Conservation (phyloP, 176 grass and related monocot species). For the Carex pumila region DNA sequence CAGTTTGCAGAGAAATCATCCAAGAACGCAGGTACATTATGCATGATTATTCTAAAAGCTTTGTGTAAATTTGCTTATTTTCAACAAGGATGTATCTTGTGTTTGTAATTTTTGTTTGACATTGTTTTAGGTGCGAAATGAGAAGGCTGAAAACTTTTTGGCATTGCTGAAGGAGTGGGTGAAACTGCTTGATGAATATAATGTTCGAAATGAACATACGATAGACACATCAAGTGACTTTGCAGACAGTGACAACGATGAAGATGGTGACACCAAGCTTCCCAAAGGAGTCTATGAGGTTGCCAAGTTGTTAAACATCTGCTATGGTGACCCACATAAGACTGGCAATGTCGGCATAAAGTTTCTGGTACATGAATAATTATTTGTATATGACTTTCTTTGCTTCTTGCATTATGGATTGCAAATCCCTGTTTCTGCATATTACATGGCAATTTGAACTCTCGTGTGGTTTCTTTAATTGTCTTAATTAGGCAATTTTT, state of each 20-base stretch:
- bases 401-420: background rate
- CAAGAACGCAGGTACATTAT: slow-evolving; percentile 45
- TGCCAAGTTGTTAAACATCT: slow-evolving; percentile 27
- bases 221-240: background rate
- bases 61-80: background rate
- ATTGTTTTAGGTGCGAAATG: slow-evolving; percentile 52
- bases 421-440: too few species aligned
- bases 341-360: slow-evolving; percentile 34
- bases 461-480: background rate
- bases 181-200: slow-evolving; percentile 38
- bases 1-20: slow-evolving; percentile 74
- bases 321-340: slow-evolving; percentile 47
- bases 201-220: background rate
- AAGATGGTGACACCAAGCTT: slow-evolving; percentile 21
- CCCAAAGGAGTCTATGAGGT: slow-evolving; percentile 57
- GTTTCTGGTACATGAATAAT: slow-evolving; percentile 11
- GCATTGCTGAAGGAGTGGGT: slow-evolving; percentile 52
- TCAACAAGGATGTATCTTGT: background rate
- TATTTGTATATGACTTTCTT: background rate
- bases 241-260: slow-evolving; percentile 13
- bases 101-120: background rate
- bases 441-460: background rate
- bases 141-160: slow-evolving; percentile 69
- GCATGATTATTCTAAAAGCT: background rate
- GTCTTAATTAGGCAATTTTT: background rate